Conservation (phyloP, 345 rosid species). For the Nasturtium officinale region DNA sequence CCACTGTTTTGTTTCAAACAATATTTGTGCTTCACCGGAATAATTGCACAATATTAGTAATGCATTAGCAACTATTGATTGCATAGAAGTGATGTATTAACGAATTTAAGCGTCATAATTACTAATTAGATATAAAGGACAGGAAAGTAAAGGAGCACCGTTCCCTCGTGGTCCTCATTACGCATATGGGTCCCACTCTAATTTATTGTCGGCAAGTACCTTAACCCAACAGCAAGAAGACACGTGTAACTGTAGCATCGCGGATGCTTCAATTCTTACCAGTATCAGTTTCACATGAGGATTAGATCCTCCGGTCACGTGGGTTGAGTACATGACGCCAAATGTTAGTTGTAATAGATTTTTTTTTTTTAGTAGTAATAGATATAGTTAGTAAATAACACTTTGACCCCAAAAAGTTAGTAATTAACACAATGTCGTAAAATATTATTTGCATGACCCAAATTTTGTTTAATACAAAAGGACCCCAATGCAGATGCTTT, state of each 20-base stretch:
- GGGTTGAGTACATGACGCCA: conserved; percentile 19
- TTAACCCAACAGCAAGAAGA: background rate
- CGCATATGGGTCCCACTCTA: conserved; percentile 16
- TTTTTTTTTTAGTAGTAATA: too few relatives aligned
- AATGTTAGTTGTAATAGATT: background rate
- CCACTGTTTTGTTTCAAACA: background rate
- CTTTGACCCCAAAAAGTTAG: background rate
- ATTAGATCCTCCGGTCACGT: conserved; percentile 25
- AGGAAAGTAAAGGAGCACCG: conserved; percentile 36
- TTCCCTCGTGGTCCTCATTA: conserved; percentile 34
- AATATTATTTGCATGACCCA: background rate
- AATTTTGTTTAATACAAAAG: too few relatives aligned
- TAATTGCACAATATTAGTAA: conserved; percentile 25
- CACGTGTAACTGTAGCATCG: conserved; percentile 14
- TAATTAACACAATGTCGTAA: too few relatives aligned
- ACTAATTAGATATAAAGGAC: conserved; percentile 27
- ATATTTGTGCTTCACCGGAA: background rate
- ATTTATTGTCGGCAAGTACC: conserved; percentile 30
- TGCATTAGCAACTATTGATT: conserved; percentile 26
- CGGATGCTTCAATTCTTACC: conserved; percentile 5
- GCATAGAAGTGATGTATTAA: conserved; percentile 36
- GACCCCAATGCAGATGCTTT: too few relatives aligned
- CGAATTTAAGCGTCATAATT: conserved; percentile 32
- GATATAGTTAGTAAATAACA: background rate
- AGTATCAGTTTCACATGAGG: conserved; percentile 31